Base-by-base conservation (phyloP, 768 basidiomycete species). In the Lactarius evosmus region DNA sequence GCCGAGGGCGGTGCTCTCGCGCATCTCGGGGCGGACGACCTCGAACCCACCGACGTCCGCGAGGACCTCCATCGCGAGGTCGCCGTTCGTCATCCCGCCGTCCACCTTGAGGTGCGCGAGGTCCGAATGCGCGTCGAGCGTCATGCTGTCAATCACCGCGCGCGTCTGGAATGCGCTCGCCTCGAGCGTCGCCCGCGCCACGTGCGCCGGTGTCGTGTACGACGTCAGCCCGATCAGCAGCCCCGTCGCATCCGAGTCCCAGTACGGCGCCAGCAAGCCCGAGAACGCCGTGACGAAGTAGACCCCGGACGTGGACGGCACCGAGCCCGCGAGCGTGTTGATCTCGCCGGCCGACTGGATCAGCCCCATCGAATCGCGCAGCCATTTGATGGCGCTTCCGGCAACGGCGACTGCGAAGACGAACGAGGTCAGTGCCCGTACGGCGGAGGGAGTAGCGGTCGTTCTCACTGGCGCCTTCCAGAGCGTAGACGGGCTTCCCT, bases 211-310 rank as follows among this genome's bases (percentile, higher is more conserved):
- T 54, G 87, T 95, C 38, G 95, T 96, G 76, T 91, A 94, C 55
- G 90, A 85, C 14, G 93, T 88, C 55, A 96, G 75, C 19, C 90
- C 93, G 63, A 97, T 93, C 51, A 97, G 79, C 44, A 91, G 74
- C 0, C 93, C 94, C 22, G 88, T 89, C 32, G 97, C 97, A 32
- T 87, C 85, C 30, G 93, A 85, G 74, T 99, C 97, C 97, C 97
- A 98, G 77, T 93, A 97, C 7, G 97, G 97, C 22, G 97, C 97
- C 30, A 99, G 85, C 29, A 99, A 81, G 60, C 97, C 97, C 44
- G 89, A 89, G 78, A 99, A 98, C 7, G 94, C 95, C 1, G 96
- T 96, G 38, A 98, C 96, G 71, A 98, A 99, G 78, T 92, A 98
- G 33, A 97, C 82, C 8, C 96, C 96, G 38, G 91, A 95, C 0